Evolutionary conservation across 1,139 yeast species (phyloP).

Genomic region (Diutina scorzettiae): DNA sequence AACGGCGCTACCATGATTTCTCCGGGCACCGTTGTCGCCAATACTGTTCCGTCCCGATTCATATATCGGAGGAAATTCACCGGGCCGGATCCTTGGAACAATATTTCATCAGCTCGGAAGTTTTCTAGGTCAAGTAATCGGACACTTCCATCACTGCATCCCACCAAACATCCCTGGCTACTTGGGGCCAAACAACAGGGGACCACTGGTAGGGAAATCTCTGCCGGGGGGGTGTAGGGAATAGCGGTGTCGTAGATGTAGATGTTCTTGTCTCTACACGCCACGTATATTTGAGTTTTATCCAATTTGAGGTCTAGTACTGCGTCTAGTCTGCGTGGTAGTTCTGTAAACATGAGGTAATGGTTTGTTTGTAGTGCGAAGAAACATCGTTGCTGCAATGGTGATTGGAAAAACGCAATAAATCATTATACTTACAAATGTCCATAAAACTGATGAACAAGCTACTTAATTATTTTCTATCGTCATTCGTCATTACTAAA

Average conservation of each 20-base stretch:
- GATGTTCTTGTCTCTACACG: neutral
- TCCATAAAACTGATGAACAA: too few species aligned
- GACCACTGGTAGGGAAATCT: neutral
- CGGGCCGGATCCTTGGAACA: neutral
- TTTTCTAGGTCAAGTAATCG: slow-evolving; percentile 33
- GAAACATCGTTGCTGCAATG: too few species aligned
- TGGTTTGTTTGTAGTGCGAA: too few species aligned
- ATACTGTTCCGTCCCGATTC: neutral
- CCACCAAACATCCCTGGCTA: neutral
- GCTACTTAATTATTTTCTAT: too few species aligned
- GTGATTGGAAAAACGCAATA: too few species aligned
- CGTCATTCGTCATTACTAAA: slow-evolving; percentile 11
- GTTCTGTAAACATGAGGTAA: neutral
- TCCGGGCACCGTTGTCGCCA: neutral
- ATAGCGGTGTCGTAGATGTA: neutral
- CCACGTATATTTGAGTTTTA: neutral
- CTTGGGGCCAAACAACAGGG: neutral
- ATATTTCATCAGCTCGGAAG: slow-evolving; percentile 7
- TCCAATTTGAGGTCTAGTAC: neutral
- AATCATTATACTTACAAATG: too few species aligned
- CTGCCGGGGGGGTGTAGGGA: neutral
- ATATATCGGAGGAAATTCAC: neutral
- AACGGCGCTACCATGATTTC: neutral
- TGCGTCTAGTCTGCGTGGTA: neutral
- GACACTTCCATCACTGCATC: slow-evolving; percentile 25